Evolutionary conservation across 2,329 filamentous ascomycete species (phyloP), one percentile per base, ranked within the genome.

Genomic region (Simplicillium sp.): DNA sequence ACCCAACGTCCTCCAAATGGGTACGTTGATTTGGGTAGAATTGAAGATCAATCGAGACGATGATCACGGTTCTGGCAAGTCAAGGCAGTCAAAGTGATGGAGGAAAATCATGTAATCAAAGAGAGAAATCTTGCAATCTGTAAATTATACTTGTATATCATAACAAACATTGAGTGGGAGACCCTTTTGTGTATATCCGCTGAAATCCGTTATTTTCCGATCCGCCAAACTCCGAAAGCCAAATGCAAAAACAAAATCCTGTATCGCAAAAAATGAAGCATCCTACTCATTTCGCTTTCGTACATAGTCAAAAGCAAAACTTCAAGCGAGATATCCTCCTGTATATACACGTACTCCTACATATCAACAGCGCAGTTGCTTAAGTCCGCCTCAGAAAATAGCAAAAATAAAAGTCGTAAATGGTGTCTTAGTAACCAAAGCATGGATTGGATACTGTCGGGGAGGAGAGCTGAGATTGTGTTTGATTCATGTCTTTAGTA

Each of bases 11-110:
- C 53, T 67, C 25, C 76, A 80, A 51, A 61, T 70, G 38, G 77
- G 77, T 3, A 82, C 77, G 0, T 66, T 76, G 39, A 62, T 76
- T 39, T 70, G 74, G 63, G 60, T 81, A 43, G 77, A 82, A 58
- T 54, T 82, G 44, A 67, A 60, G 45, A 59, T 75, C 6, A 47
- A 40, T 8, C 46, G 34, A 55, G 50, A 38, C 37, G 41, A n/a
- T 31, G 34, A 28, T 18, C 9, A 18, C 16, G 7, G 28, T 9
- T 25, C 9, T 9, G 5, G 6, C 6, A 25, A 25, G 20, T 5
- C 20, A 25, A 25, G 20, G 20, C 20, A 25, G 20, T 25, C 20
- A 9, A 25, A 25, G 20, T 25, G 20, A 25, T 25, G 20, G 9
- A 25, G 20, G 9, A 25, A 25, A 6, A 9, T 9, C 20, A 25